A percentile compares a stretch with the other conserved stretches of the same genome.
These are phyloP conservation scores for Annulohypoxylon truncatum DNA, from an alignment of 2,329 filamentous ascomycete species.

Conservation along the genomic window DNA sequence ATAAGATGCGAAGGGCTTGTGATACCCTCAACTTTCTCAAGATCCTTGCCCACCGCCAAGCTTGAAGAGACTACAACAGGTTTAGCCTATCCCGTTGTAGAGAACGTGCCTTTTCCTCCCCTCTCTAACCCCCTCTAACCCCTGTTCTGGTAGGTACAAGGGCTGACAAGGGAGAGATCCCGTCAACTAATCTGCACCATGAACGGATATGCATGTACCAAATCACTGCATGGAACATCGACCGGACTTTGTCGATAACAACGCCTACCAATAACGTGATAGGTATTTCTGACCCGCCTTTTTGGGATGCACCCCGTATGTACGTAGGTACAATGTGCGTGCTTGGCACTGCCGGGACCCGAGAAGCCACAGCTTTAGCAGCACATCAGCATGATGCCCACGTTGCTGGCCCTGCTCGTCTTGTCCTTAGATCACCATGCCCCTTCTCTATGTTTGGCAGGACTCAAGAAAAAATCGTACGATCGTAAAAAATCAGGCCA, in stretches of 20 bases:
- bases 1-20: conserved; percentile 38
- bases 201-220: conserved; percentile 31
- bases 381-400: conserved; percentile 25
- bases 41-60: conserved; percentile 27
- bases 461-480: conserved; percentile 40
- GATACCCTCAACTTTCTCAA: conserved; percentile 33
- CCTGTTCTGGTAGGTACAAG: conserved; percentile 13
- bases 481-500: conserved; percentile 43
- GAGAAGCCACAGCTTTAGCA: conserved; percentile 9
- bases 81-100: conserved; percentile 35
- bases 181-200: conserved; percentile 29
- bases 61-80: conserved; percentile 18
- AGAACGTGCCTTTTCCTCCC: conserved; percentile 25
- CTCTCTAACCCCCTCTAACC: conserved; percentile 1
- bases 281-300: conserved; percentile 20
- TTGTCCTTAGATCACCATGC: conserved; percentile 30
- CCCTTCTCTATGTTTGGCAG: conserved; percentile 23
- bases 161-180: conserved; percentile 21
- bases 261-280: conserved; percentile 22
- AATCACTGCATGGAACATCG: conserved; percentile 27
- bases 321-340: conserved; percentile 6
- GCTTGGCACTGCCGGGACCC: conserved; percentile 30
- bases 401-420: conserved; percentile 26
- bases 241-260: conserved; percentile 13
- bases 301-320: conserved; percentile 10